Evolutionary conservation across 805 yeast species (phyloP).

Genomic region (Myxozyma mucilagina): DNA sequence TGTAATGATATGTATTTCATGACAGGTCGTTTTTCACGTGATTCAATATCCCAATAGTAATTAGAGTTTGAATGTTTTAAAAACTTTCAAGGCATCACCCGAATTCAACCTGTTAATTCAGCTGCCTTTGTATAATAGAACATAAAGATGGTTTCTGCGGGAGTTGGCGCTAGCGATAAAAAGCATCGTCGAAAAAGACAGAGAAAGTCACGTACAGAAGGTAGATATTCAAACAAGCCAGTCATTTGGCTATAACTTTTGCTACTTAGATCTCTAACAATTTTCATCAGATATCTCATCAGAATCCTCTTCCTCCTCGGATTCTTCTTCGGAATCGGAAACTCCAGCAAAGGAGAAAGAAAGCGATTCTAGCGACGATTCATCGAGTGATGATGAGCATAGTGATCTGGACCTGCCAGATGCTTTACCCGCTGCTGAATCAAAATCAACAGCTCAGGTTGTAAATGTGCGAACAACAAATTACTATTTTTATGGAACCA

Average conservation of each 20-base stretch:
- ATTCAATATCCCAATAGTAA: background rate
- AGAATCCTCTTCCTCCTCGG: slow-evolving; percentile 14
- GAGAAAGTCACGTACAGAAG: slow-evolving; percentile 30
- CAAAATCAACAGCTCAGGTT: background rate
- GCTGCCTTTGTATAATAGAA: too few species aligned
- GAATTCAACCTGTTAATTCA: too few species aligned
- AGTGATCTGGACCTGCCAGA: slow-evolving; percentile 8
- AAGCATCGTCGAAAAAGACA: slow-evolving; percentile 22
- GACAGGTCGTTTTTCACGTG: too few species aligned
- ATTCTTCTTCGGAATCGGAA: slow-evolving; percentile 16
- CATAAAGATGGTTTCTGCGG: background rate
- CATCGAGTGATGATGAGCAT: background rate
- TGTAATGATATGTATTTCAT: background rate
- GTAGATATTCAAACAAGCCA: background rate
- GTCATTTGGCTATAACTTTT: too few species aligned
- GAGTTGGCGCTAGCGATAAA: background rate
- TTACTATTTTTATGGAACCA: too few species aligned
- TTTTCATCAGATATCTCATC: background rate
- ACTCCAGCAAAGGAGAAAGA: background rate
- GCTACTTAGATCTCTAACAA: background rate
- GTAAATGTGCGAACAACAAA: background rate
- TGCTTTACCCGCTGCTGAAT: background rate
- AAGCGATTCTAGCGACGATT: slow-evolving; percentile 3
- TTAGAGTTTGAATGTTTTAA: background rate
- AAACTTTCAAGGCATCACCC: too few species aligned